Evolutionary conservation across 179 eudicot genomes (phyloP).

Genomic region (Corrigiola litoralis): DNA sequence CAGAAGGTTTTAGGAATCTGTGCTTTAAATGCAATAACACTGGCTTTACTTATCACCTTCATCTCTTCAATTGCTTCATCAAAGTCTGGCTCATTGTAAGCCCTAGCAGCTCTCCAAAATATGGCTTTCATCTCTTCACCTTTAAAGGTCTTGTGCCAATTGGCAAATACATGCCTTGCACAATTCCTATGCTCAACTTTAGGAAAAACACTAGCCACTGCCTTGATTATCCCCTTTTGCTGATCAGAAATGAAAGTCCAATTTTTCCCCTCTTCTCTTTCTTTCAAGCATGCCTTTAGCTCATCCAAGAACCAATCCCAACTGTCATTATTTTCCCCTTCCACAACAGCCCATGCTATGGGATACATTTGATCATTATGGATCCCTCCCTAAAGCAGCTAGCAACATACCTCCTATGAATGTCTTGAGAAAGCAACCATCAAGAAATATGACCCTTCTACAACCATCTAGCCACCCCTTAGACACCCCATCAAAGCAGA

Average conservation of each 20-base stretch:
- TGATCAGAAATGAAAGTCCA: conserved; percentile 1
- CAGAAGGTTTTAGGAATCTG: not conserved
- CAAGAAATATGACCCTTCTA: too few species aligned
- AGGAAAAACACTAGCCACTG: not conserved
- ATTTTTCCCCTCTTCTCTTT: not conserved
- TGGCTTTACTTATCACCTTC: too few species aligned
- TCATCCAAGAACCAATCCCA: not conserved
- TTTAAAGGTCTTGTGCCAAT: not conserved
- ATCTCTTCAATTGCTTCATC: too few species aligned
- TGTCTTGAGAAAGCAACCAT: too few species aligned
- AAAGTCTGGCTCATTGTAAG: too few species aligned
- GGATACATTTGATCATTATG: too few species aligned
- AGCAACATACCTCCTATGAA: not conserved
- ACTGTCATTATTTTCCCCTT: not conserved
- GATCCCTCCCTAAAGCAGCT: not conserved
- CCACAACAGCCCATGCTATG: not conserved
- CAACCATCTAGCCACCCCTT: not conserved
- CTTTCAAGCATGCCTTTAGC: not conserved
- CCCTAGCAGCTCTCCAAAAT: too few species aligned
- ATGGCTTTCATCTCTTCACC: not conserved
- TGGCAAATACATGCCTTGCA: too few species aligned
- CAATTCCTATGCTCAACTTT: too few species aligned
- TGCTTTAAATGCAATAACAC: not conserved
- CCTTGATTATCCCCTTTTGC: not conserved
- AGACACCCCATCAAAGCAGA: not conserved